These are phyloP conservation scores for Mentha longifolia DNA, from an alignment of 257 asterid species.

Conservation along the genomic window DNA sequence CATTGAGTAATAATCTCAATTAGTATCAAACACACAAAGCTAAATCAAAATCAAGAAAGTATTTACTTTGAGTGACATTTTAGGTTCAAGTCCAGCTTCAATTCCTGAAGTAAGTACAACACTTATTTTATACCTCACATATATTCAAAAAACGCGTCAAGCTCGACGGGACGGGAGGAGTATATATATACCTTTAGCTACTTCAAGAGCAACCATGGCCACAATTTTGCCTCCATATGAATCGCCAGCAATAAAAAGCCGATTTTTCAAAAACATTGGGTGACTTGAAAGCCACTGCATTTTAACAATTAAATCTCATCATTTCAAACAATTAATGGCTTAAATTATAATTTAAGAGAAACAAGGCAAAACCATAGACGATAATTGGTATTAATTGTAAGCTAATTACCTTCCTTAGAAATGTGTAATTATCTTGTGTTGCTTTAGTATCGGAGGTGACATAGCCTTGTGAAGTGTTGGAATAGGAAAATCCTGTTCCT, in stretches of 20 bases:
- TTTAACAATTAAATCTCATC: too few relatives aligned
- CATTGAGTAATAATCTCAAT: background rate
- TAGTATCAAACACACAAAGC: too few relatives aligned
- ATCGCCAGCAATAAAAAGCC: slow-evolving; percentile 52
- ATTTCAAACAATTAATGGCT: background rate
- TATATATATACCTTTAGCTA: slow-evolving; percentile 50
- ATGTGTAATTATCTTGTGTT: slow-evolving; percentile 24
- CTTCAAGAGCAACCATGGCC: slow-evolving; percentile 46
- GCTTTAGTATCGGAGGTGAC: slow-evolving; percentile 34
- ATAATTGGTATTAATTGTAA: background rate
- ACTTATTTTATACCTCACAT: too few relatives aligned
- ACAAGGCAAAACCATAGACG: background rate
- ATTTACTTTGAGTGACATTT: slow-evolving; percentile 44
- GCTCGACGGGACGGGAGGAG: too few relatives aligned
- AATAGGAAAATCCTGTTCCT: slow-evolving; percentile 59
- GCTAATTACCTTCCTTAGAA: slow-evolving; percentile 47
- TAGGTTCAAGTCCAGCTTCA: slow-evolving; percentile 49
- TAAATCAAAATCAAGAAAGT: background rate
- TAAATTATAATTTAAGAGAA: too few relatives aligned
- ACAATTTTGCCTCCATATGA: slow-evolving; percentile 58
- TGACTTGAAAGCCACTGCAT: slow-evolving; percentile 55
- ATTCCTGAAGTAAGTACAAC: slow-evolving; percentile 35
- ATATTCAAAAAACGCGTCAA: too few relatives aligned
- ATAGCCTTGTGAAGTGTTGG: slow-evolving; percentile 32
- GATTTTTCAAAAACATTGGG: slow-evolving; percentile 45